Conservation (phyloP, 768 basidiomycete genomes). For the Fistulinella prunicolor region DNA sequence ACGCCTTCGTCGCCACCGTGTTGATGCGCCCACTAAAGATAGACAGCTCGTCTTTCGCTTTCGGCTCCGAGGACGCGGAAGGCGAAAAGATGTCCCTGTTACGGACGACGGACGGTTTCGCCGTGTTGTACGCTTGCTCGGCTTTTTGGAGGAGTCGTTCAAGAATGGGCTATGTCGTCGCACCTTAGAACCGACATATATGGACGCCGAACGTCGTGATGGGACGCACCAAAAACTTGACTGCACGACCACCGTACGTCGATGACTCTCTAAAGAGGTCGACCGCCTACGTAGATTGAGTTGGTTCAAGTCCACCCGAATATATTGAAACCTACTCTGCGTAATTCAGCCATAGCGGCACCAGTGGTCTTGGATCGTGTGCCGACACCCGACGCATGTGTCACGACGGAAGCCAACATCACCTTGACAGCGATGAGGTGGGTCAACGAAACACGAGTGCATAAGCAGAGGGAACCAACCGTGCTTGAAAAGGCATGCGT, state of each 20-base stretch:
- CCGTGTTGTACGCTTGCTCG: conserved; percentile 47
- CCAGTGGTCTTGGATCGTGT: conserved; percentile 62
- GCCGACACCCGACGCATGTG: conserved; percentile 48
- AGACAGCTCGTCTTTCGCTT: conserved; percentile 63
- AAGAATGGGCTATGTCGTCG: conserved; percentile 54
- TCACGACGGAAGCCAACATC: conserved; percentile 76
- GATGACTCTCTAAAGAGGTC: conserved; percentile 67
- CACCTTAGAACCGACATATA: too few relatives aligned
- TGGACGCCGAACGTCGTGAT: too few relatives aligned
- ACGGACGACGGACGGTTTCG: conserved; percentile 42
- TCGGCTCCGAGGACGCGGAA: conserved; percentile 35
- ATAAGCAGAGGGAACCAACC: conserved; percentile 35
- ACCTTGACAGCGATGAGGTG: conserved; percentile 42
- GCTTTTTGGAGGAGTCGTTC: conserved; percentile 61
- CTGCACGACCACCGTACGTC: conserved; percentile 58
- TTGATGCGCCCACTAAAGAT: conserved; percentile 78
- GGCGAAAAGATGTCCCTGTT: conserved; percentile 57
- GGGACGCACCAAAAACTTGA: conserved; percentile 61
- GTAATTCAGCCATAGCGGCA: conserved; percentile 66
- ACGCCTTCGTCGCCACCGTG: conserved; percentile 50
- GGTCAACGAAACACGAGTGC: background rate
- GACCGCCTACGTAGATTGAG: conserved; percentile 38
- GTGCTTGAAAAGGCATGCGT: conserved; percentile 67
- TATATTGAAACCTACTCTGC: conserved; percentile 22
- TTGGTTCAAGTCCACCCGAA: background rate